These are phyloP conservation scores for Pholiota conissans DNA, from an alignment of 768 basidiomycete genomes.

Conservation along the genomic window DNA sequence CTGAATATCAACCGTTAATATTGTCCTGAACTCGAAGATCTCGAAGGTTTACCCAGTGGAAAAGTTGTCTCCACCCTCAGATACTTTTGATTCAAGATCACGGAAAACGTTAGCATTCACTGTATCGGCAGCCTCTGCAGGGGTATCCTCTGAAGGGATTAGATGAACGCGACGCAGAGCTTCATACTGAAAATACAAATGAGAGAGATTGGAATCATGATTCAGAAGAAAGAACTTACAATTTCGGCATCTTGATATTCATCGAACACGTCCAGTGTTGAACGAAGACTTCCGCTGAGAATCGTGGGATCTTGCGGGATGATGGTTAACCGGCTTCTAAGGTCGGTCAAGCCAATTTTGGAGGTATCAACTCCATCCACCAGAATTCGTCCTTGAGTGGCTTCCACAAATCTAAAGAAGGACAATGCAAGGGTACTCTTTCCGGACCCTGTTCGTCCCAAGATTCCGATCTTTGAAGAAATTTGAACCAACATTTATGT, in stretches of 20 bases:
- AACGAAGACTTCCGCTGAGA: conserved; percentile 74
- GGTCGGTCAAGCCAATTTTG: conserved; percentile 71
- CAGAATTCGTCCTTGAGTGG: conserved; percentile 65
- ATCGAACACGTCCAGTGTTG: conserved; percentile 80
- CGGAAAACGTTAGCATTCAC: conserved; percentile 59
- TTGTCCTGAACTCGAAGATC: too few species aligned
- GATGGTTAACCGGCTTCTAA: conserved; percentile 74
- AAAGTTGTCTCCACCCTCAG: conserved; percentile 79
- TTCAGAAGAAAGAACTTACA: conserved; percentile 41
- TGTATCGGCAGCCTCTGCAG: conserved; percentile 42
- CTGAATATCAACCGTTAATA: conserved; percentile 3
- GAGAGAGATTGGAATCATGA: not conserved
- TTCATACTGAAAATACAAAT: conserved; percentile 54
- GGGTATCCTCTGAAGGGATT: conserved; percentile 59
- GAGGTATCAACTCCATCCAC: conserved; percentile 78
- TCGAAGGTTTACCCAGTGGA: conserved; percentile 46
- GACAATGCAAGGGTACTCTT: conserved; percentile 83
- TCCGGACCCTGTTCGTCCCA: conserved; percentile 73
- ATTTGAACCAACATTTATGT: not conserved
- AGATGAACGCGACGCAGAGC: conserved; percentile 83
- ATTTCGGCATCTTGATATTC: conserved; percentile 82
- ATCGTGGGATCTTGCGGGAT: conserved; percentile 88
- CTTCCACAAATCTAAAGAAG: conserved; percentile 85
- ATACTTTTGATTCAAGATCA: conserved; percentile 54
- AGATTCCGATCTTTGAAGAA: conserved; percentile 57